phyloP scores from a whole-genome alignment of 352 stramenopile species.

The Pythium grandisporangium region DNA sequence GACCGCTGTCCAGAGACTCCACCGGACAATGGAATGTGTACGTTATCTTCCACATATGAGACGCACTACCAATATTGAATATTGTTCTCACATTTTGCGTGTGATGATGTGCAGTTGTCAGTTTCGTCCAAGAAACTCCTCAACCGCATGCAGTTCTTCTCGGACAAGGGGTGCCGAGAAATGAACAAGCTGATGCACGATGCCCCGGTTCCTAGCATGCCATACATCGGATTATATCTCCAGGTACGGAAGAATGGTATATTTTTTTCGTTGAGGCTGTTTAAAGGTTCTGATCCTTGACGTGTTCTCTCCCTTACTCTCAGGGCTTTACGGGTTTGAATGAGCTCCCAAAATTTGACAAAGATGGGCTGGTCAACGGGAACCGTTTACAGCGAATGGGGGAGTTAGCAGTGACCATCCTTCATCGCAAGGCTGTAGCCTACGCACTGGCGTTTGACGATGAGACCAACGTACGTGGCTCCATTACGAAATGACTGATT shows the following conservation, averaged over 20 bases:
- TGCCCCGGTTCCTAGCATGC: constrained; percentile 66
- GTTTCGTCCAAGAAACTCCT: constrained; percentile 57
- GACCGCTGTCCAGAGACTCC: constrained; percentile 75
- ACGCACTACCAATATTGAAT: background rate
- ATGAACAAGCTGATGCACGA: constrained; percentile 83
- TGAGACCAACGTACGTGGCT: constrained; percentile 43
- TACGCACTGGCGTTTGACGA: constrained; percentile 57
- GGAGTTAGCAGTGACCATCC: constrained; percentile 67
- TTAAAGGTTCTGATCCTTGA: background rate
- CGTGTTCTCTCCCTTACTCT: background rate
- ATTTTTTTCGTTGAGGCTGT: background rate
- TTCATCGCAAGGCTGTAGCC: constrained; percentile 55
- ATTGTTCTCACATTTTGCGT: background rate
- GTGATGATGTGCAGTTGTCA: constrained; percentile 27
- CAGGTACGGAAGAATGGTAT: too few relatives aligned
- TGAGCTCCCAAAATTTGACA: constrained; percentile 67
- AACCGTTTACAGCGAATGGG: constrained; percentile 64
- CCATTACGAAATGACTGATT: background rate
- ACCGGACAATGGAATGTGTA: constrained; percentile 69
- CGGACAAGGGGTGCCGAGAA: constrained; percentile 74
- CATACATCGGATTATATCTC: constrained; percentile 80
- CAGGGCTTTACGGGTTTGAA: constrained; percentile 75
- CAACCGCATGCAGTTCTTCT: constrained; percentile 72
- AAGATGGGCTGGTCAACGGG: constrained; percentile 55
- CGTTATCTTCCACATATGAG: too few relatives aligned